A percentile compares a stretch with the other conserved stretches of the same genome.
phyloP scores from a whole-genome alignment of 148 eudicot genomes.

The Fagopyrum esculentum region DNA sequence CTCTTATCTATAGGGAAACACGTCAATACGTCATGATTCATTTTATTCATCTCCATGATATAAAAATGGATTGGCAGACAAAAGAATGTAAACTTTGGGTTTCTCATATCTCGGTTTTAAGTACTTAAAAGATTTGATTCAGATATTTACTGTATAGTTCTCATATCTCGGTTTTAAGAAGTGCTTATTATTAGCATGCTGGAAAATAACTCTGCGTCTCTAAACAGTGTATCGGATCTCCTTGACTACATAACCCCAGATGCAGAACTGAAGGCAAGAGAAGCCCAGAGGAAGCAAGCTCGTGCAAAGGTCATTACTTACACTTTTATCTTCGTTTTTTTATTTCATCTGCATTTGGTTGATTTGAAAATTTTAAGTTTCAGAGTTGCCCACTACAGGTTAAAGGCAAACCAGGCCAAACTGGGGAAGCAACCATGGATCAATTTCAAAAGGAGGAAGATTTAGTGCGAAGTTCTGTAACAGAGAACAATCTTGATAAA shows the following conservation, averaged over 20 bases:
- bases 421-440: constrained; percentile 34
- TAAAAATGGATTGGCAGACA: neutral
- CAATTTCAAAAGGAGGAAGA: constrained; percentile 46
- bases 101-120: neutral
- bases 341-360: neutral
- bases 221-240: constrained; percentile 83
- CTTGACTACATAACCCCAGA: constrained; percentile 92
- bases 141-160: neutral
- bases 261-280: constrained; percentile 78
- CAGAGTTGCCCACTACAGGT: constrained; percentile 30
- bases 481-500: constrained; percentile 50
- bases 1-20: neutral
- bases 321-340: neutral
- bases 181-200: neutral
- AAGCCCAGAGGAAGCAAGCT: constrained; percentile 88
- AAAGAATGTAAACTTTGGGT: neutral
- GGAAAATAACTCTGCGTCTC: neutral
- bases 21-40: neutral
- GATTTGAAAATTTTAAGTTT: constrained; percentile 12
- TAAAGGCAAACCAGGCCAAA: constrained; percentile 60
- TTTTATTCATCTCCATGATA: neutral
- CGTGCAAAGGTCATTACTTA: constrained; percentile 65
- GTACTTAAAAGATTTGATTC: too few relatives aligned
- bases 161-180: neutral
- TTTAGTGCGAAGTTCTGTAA: constrained; percentile 25